Evolutionary conservation across 139 green algal species (phyloP), one percentile per base, ranked within the genome.

Genomic region (Chlamydomonas incerta): DNA sequence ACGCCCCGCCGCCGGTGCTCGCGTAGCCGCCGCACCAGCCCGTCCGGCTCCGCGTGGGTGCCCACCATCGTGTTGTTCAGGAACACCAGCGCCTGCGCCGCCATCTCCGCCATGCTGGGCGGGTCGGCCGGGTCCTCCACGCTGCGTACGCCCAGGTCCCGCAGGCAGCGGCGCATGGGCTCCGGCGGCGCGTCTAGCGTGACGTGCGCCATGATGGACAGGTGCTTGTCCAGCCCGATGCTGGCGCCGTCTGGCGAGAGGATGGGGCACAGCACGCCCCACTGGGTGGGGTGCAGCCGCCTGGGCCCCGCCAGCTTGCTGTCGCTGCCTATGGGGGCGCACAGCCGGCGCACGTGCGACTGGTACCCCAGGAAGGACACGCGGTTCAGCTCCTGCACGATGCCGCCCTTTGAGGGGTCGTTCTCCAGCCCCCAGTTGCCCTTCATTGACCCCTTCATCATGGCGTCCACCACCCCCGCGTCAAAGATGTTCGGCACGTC

Each of bases 141-240:
- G n/a, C n/a, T n/a, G n/a, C n/a, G n/a, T n/a, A n/a, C n/a, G n/a
- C n/a, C n/a, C n/a, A n/a, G n/a, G n/a, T n/a, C n/a, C n/a, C n/a
- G n/a, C 17, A 15, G 18, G 58, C 52, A 15, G 13, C 52, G 52
- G 52, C 13, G 13, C 13, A 58, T 58, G 52, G 52, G 15, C 13
- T 23, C 52, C 52, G 52, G 52, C 52, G 52, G 52, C 52, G 20
- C 23, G 6, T n/a, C n/a, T n/a, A n/a, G n/a, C n/a, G 85, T 80
- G 8, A 89, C 33, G 35, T 83, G 20, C 1, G 23, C 47, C 88
- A 94, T 93, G 9, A 95, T 81, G 3, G 91, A 75, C 46, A 96
- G 74, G 88, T 96, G 93, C 77, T 96, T 96, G 70, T 93, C 81
- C 33, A 96, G 88, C 10, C 93, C 93, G 77, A 88, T 80, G 28